Conservation (phyloP, 1,284 basidiomycete genomes). For the Microbotryum lychnidis-dioicae region DNA sequence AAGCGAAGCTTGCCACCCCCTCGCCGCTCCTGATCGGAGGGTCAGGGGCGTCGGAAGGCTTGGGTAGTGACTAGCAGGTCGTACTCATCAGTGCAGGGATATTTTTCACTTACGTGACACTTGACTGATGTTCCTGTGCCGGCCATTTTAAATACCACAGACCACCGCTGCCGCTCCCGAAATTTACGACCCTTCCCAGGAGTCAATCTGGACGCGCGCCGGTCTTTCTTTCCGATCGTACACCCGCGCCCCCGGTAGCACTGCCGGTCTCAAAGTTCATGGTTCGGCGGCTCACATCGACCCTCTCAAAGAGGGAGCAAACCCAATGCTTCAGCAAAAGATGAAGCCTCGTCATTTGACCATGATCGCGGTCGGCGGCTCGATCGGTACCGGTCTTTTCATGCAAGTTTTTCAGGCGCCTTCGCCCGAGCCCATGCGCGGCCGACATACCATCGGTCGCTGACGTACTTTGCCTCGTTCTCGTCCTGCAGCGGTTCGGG, state of each 20-base stretch:
- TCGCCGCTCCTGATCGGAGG: too few species aligned
- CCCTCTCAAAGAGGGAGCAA: conserved; percentile 31
- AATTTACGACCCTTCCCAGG: conserved; percentile 42
- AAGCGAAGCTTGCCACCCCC: too few species aligned
- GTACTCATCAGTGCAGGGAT: too few species aligned
- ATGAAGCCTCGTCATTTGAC: conserved; percentile 37
- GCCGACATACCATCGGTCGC: background rate
- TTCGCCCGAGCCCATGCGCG: too few species aligned
- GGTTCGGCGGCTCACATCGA: conserved; percentile 30
- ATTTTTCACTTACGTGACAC: too few species aligned
- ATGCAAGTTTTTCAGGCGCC: background rate
- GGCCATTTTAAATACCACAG: too few species aligned
- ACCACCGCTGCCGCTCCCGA: conserved; percentile 14
- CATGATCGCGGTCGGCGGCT: conserved; percentile 47
- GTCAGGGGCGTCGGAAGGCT: too few species aligned
- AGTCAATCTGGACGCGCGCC: conserved; percentile 39
- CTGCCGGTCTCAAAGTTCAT: conserved; percentile 36
- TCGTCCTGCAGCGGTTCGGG: conserved; percentile 46
- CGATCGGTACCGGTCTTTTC: conserved; percentile 47
- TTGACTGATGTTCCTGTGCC: too few species aligned
- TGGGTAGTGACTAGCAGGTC: too few species aligned
- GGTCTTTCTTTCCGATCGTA: conserved; percentile 43
- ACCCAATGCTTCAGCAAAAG: conserved; percentile 42
- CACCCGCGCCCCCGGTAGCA: conserved; percentile 44
- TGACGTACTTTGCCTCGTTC: conserved; percentile 11